Base-by-base conservation (phyloP, 345 rosid species). In the Cardiospermum halicacabum region DNA sequence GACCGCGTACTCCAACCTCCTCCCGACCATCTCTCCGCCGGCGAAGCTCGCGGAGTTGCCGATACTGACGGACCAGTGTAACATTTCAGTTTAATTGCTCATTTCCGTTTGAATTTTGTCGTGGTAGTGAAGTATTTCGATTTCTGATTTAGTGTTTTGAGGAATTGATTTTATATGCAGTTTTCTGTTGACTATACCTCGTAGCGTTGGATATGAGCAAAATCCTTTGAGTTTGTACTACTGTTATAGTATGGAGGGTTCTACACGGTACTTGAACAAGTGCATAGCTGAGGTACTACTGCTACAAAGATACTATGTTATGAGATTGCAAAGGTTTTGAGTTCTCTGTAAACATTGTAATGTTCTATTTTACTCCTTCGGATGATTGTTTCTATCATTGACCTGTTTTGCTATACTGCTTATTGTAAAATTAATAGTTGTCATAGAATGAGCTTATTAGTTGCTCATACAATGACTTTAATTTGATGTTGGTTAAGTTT, bases 281-380 rank as follows among this genome's bases (percentile, higher is more conserved):
- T 88, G 97, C 80, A 86, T 93, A 73, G 95, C 95, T 32, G 89
- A 90, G 97, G 98, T 90, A 4, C 63, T 65, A n/a, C n/a, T n/a
- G n/a, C n/a, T n/a, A n/a, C n/a, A n/a, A n/a, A n/a, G n/a, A n/a
- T n/a, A n/a, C n/a, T n/a, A n/a, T n/a, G n/a, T n/a, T n/a, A n/a
- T n/a, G n/a, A n/a, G n/a, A n/a, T n/a, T n/a, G n/a, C n/a, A n/a
- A n/a, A n/a, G n/a, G n/a, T n/a, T n/a, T n/a, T n/a, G n/a, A n/a
- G n/a, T n/a, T n/a, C n/a, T n/a, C n/a, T n/a, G n/a, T n/a, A n/a
- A n/a, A n/a, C n/a, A n/a, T n/a, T n/a, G n/a, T n/a, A n/a, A n/a
- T n/a, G n/a, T n/a, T n/a, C n/a, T n/a, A n/a, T n/a, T n/a, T n/a
- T n/a, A n/a, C 47, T 40, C 47, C 47, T 40, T 40, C n/a, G n/a